Conservation (phyloP, 306 rosid genomes). For the Gastrolobium bilobum region DNA sequence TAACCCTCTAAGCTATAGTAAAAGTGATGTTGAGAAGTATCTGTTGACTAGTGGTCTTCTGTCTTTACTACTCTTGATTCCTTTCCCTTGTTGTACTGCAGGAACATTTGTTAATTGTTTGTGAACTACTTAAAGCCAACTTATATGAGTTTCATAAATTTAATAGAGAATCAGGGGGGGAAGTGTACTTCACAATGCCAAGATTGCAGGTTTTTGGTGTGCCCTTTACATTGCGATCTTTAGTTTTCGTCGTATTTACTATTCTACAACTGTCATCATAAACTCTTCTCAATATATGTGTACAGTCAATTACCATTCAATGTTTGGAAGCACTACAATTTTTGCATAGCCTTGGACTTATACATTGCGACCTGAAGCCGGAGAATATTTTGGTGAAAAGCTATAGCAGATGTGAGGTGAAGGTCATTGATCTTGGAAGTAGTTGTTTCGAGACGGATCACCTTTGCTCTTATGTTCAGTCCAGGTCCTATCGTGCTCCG, state of each 20-base stretch:
- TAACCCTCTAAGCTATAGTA: neutral
- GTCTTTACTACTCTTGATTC: conserved; percentile 14
- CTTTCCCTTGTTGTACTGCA: conserved; percentile 51
- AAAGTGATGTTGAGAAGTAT: conserved; percentile 38
- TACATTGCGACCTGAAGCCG: conserved; percentile 98
- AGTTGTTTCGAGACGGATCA: conserved; percentile 99
- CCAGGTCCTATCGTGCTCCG: conserved; percentile 99
- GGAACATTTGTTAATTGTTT: conserved; percentile 98
- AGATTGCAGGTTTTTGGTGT: conserved; percentile 87
- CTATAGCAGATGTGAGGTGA: conserved; percentile 98
- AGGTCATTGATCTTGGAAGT: conserved; percentile 99
- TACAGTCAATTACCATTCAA: conserved; percentile 97
- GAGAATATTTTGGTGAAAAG: conserved; percentile 99
- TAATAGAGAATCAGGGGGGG: conserved; percentile 98
- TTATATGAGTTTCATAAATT: conserved; percentile 95
- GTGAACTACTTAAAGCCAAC: conserved; percentile 99
- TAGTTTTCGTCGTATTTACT: conserved; percentile 31
- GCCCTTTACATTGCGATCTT: conserved; percentile 34
- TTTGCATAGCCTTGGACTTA: conserved; percentile 92
- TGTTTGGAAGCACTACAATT: conserved; percentile 96
- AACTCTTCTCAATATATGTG: conserved; percentile 35
- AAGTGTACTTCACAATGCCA: conserved; percentile 99
- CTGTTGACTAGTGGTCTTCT: conserved; percentile 5
- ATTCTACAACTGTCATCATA: conserved; percentile 40
- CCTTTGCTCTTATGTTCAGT: conserved; percentile 97